A percentile compares a stretch with the other conserved stretches of the same genome.
phyloP scores from a whole-genome alignment of 768 basidiomycete species.

The Lepiota brunneoincarnata region DNA sequence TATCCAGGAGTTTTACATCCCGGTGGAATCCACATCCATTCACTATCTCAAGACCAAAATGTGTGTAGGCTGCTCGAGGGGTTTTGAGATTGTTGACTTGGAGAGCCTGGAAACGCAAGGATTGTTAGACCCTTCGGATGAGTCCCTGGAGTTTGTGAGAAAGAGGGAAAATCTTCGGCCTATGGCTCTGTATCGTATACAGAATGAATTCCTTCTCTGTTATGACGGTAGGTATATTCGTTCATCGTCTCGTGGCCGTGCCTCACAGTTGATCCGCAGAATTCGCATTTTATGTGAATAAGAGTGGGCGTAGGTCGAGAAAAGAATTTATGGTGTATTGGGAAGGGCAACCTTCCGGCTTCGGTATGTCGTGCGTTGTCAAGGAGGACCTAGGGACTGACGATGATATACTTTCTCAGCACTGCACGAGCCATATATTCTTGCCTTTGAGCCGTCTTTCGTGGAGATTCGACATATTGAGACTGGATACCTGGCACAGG shows the following conservation, averaged over 20 bases:
- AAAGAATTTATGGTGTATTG: slow-evolving; percentile 94
- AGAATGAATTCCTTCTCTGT: slow-evolving; percentile 94
- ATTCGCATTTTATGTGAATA: slow-evolving; percentile 99
- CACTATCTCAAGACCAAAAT: slow-evolving; percentile 97
- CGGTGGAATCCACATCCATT: slow-evolving; percentile 93
- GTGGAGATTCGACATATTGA: slow-evolving; percentile 97
- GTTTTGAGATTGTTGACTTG: slow-evolving; percentile 98
- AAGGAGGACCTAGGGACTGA: neutral
- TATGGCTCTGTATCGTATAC: slow-evolving; percentile 95
- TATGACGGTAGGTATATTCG: slow-evolving; percentile 77
- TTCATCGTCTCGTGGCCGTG: neutral
- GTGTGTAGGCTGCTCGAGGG: slow-evolving; percentile 95
- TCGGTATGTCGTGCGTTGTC: slow-evolving; percentile 59
- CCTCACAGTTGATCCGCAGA: slow-evolving; percentile 47
- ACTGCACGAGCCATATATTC: slow-evolving; percentile 92
- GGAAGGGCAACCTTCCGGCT: slow-evolving; percentile 93
- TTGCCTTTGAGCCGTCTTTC: slow-evolving; percentile 95
- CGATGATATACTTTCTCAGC: slow-evolving; percentile 45
- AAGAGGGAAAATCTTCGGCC: slow-evolving; percentile 86
- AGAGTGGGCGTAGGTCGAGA: slow-evolving; percentile 88
- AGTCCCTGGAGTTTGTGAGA: slow-evolving; percentile 89
- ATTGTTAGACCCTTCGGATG: slow-evolving; percentile 88
- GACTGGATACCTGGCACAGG: slow-evolving; percentile 87
- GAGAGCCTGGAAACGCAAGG: slow-evolving; percentile 97
- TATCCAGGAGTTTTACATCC: slow-evolving; percentile 94